Evolutionary conservation across 1,284 basidiomycete genomes (phyloP).

Genomic region (Neotropicomus parvogracilis): DNA sequence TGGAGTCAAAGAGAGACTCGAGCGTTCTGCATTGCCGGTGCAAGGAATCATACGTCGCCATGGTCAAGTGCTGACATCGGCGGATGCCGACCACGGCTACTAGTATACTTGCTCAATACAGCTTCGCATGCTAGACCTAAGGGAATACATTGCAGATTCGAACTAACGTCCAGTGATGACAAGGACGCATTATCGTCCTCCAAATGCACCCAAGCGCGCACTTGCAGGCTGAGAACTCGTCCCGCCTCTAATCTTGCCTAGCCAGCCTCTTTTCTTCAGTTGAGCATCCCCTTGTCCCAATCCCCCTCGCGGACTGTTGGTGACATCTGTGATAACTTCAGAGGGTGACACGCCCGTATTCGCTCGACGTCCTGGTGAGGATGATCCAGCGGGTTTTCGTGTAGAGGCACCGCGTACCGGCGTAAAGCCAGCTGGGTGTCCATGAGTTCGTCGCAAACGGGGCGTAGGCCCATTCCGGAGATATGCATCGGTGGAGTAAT

Average conservation of each 20-base stretch:
- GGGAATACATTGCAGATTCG: slow-evolving; percentile 12
- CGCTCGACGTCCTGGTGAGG: slow-evolving; percentile 45
- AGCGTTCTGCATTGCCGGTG: slow-evolving; percentile 88
- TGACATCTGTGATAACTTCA: slow-evolving; percentile 56
- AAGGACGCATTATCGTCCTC: slow-evolving; percentile 23
- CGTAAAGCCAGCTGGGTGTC: slow-evolving; percentile 64
- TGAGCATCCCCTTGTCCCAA: slow-evolving; percentile 26
- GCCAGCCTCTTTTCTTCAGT: slow-evolving; percentile 53
- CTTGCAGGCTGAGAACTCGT: slow-evolving; percentile 23
- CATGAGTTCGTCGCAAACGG: slow-evolving; percentile 53
- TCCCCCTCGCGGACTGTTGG: slow-evolving; percentile 54
- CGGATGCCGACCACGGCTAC: slow-evolving; percentile 18
- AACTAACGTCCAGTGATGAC: slow-evolving; percentile 9
- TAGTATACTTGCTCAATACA: neutral
- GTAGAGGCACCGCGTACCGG: slow-evolving; percentile 52
- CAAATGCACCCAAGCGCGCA: slow-evolving; percentile 29
- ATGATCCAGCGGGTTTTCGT: slow-evolving; percentile 38
- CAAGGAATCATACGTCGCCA: slow-evolving; percentile 74
- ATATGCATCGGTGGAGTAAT: slow-evolving; percentile 51
- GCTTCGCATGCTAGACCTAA: neutral
- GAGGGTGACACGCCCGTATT: slow-evolving; percentile 32
- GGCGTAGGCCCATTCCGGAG: slow-evolving; percentile 50
- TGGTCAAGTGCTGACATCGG: slow-evolving; percentile 31
- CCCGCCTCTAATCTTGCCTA: slow-evolving; percentile 56
- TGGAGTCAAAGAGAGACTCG: slow-evolving; percentile 86